Base-by-base conservation (phyloP, 139 green algal species). In the Desmodesmus armatus region DNA sequence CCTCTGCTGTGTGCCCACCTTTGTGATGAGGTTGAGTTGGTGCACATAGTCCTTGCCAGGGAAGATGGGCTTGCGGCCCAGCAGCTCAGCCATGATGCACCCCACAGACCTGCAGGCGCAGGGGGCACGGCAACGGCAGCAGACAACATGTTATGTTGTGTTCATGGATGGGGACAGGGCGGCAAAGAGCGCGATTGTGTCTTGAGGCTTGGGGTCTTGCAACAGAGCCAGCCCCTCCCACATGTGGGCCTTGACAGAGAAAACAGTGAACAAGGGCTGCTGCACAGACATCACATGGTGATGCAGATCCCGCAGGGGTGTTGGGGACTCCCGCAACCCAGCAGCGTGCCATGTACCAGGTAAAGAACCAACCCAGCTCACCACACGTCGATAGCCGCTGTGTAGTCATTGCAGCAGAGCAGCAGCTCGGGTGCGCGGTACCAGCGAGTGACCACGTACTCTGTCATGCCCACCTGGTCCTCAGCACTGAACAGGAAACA, bases 31-130 rank as follows among this genome's bases (percentile, higher is more conserved):
- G 74, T 98, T 87, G 53, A 98, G 73, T 89, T 99, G 95, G 66
- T 97, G 92, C 33, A 90, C 82, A 74, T 99, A 97, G 66, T 98
- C 94, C 86, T 96, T 97, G 41, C 95, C 90, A 78, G 91, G 91
- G 80, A 94, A 94, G 7, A 94, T 67, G n/a, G 91, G 91, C 83
- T 92, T 92, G 51, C 91, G 87, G 0, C 84, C 83, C 70, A 99
- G 87, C 83, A 99, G 91, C 93, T 99, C 98, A 39, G 95, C 95
- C 75, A 99, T 95, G 84, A 99, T 99, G 94, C 97, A 99, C 40
- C 97, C 98, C 25, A 98, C 97, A 37, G 87, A 95, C 98, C 98
- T 86, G 62, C 3, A 35, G 27, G n/a, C n/a, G n/a, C n/a, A n/a
- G n/a, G n/a, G n/a, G n/a, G n/a, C n/a, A n/a, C n/a, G n/a, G n/a